Conservation (phyloP, 2,329 filamentous ascomycete species). For the Diaporthe ilicicola region DNA sequence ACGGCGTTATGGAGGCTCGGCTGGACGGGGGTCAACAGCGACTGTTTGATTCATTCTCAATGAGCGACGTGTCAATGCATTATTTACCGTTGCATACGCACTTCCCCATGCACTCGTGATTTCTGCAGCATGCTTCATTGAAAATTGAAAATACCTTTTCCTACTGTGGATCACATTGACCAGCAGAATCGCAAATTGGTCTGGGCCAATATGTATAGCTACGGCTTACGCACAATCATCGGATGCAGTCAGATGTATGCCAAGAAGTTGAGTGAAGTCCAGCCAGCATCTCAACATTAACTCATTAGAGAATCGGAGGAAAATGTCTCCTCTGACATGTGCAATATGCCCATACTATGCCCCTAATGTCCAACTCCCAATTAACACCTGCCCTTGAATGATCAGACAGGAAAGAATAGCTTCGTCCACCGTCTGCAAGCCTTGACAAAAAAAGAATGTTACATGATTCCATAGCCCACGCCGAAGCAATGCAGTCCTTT, state of each 20-base stretch:
- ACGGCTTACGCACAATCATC: background rate
- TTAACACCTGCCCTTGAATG: background rate
- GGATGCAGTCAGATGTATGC: no score
- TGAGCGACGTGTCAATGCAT: background rate
- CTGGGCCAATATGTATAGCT: no score
- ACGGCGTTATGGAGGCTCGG: background rate
- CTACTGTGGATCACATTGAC: background rate
- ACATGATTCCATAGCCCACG: background rate
- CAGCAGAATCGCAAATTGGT: background rate
- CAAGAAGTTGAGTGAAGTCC: background rate
- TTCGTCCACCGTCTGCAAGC: background rate
- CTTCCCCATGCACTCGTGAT: background rate
- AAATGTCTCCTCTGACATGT: background rate
- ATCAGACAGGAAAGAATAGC: background rate
- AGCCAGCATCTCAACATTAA: background rate
- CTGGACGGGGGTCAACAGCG: background rate
- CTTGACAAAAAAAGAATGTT: background rate
- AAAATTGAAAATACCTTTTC: no score
- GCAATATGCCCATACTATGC: background rate
- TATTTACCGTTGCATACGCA: background rate
- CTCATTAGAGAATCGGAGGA: conserved; percentile 3
- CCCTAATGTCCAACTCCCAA: background rate
- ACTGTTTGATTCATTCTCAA: background rate
- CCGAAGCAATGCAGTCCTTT: conserved; percentile 4
- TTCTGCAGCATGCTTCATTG: background rate